Evolutionary conservation across 2,329 filamentous ascomycete species (phyloP), one percentile per base, ranked within the genome.

Genomic region (Neonectria ditissima): DNA sequence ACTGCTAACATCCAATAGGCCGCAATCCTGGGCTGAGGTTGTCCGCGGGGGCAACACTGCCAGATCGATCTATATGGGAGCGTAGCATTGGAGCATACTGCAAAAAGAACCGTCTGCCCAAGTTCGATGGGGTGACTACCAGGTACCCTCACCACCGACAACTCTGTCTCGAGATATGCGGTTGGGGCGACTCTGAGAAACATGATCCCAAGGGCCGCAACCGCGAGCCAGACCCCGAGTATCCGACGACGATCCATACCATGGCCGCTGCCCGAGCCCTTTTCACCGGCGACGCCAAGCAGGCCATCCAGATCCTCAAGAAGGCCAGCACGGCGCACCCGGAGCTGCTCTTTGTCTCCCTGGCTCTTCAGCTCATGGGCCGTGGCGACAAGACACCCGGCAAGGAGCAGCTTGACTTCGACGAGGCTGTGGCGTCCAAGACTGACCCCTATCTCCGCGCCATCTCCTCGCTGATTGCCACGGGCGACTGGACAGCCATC

Each of bases 371-470:
- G 68, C 84, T 91, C 26, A 87, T 89, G 66, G 82, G 84, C 24
- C 82, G 84, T 63, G 84, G 82, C 13, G 81, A 82, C 59, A 79
- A 78, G 48, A 76, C 78, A 43, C 69, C 81, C 4, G 78, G 78
- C 44, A 83, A 83, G 65, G 82, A 83, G 65, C 80, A 85, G 63
- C 80, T 89, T 24, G 86, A 88, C 69, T 86, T 88, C 69, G 86
- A 89, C 73, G 85, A 87, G 60, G 80, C 81, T 2, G 82, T 87
- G 14, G 86, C 88, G 26, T 87, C 86, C 62, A 87, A 91, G 65
- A 89, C 90, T 0, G 92, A 96, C 71, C 90, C 92, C 0, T 95
- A 94, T 74, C 85, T 96, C 24, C 90, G 92, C 59, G 92, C 92
- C 6, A 91, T 96, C 51, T 92, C 93, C 24, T 89, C 90, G 3